Base-by-base conservation (phyloP, 1,284 basidiomycete genomes). In the Malassezia sp. region DNA sequence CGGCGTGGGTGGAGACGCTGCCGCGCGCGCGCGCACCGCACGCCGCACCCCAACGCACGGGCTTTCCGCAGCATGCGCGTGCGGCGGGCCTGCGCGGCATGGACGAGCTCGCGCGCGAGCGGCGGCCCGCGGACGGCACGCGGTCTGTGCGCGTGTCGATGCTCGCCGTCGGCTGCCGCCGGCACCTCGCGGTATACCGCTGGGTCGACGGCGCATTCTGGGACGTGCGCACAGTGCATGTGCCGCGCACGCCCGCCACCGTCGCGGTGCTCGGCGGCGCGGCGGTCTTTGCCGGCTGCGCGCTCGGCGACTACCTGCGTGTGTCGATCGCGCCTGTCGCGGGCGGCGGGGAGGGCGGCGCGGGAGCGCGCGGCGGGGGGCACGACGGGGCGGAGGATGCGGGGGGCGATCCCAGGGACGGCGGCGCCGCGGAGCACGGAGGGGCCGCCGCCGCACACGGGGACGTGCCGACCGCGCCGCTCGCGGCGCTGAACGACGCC, bases 161-260 rank as follows among this genome's bases (percentile, higher is more conserved):
- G 46, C 75, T 97, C 8, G 77, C 87, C 4, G 76, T 96, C 6
- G 90, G 87, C 12, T 90, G 88, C 62, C 75, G 82, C 56, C 78
- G 89, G 53, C 86, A 83, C 67, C 78, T 88, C 1, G 79, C 91
- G 2, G 72, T 95, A 10, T 89, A 88, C 64, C 77, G 79, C 3
- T 93, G 88, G 86, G 53, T 67, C 54, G 84, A 88, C 58, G 84
- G 85, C 18, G 81, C 85, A 58, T 77, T 82, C 33, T 82, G 84
- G 66, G 82, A 81, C 35, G 73, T 77, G 31, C 80, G 80, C 73
- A 87, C 93, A 77, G 73, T 82, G 4, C 56, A 75, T 0, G 74
- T 95, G 5, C 83, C 86, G 2, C 90, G 95, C 66, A 87, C 86
- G 5, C 83, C 89, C 12, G 77, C 86, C 48, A 76, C 75, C 14